Percentiles rank a stretch among this genome's conserved stretches.
phyloP scores from a whole-genome alignment of 768 basidiomycete genomes.

The Hortiboletus campestris region DNA sequence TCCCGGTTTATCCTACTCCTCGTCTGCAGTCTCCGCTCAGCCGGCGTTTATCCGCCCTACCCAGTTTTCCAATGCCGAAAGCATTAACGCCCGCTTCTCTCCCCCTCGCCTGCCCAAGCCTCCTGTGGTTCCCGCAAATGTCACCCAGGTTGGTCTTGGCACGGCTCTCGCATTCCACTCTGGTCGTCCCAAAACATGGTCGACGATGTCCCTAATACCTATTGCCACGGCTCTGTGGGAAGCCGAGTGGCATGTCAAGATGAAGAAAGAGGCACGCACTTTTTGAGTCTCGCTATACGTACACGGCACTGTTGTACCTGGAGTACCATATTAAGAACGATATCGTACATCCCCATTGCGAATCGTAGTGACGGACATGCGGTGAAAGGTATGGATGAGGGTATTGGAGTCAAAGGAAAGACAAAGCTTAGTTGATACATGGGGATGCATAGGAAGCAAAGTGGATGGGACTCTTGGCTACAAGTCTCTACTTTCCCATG shows the following conservation, averaged over 20 bases:
- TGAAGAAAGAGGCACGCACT: constrained; percentile 41
- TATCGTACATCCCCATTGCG: background rate
- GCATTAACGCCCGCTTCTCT: constrained; percentile 54
- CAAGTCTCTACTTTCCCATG: background rate
- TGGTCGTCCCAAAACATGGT: constrained; percentile 75
- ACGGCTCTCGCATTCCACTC: constrained; percentile 74
- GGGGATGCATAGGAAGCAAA: too few relatives aligned
- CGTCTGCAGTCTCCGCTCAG: constrained; percentile 7
- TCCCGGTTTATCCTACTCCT: constrained; percentile 44
- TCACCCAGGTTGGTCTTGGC: constrained; percentile 73
- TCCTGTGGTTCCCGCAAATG: constrained; percentile 43
- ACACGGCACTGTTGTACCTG: background rate
- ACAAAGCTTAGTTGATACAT: too few relatives aligned
- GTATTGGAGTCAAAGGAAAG: background rate
- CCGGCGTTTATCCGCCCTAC: constrained; percentile 12
- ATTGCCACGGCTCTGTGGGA: constrained; percentile 74
- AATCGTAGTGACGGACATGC: background rate
- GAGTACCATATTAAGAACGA: background rate
- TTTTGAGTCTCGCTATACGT: background rate
- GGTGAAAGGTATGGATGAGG: too few relatives aligned
- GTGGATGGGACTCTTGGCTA: too few relatives aligned
- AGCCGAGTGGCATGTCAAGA: constrained; percentile 64
- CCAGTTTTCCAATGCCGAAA: constrained; percentile 23
- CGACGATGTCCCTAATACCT: constrained; percentile 76
- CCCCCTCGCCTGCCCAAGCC: constrained; percentile 59